These are phyloP conservation scores for Cryptococcus wingfieldii DNA, from an alignment of 1,284 basidiomycete genomes.

Conservation along the genomic window DNA sequence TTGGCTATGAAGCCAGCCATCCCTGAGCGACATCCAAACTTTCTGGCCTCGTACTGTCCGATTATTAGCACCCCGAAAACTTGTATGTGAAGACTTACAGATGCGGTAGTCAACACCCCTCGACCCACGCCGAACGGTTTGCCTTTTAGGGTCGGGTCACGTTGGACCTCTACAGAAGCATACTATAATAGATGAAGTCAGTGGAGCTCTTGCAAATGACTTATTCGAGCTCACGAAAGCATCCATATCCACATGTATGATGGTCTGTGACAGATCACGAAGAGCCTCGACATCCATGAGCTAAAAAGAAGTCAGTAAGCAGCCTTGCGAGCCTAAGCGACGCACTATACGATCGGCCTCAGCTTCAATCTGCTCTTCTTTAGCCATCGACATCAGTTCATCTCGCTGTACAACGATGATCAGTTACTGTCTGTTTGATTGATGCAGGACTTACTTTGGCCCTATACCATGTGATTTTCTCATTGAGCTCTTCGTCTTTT, in stretches of 20 bases:
- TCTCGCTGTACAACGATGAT: constrained; percentile 36
- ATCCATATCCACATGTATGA: constrained; percentile 53
- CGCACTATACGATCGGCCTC: constrained; percentile 45
- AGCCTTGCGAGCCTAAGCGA: not conserved
- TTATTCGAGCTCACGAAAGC: constrained; percentile 33
- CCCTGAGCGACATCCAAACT: constrained; percentile 79
- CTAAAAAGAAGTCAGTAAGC: constrained; percentile 47
- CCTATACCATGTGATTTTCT: constrained; percentile 45
- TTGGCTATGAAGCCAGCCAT: constrained; percentile 92
- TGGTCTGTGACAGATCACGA: constrained; percentile 73
- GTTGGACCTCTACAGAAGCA: constrained; percentile 58
- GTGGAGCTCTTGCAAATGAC: not conserved
- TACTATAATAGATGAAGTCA: constrained; percentile 25
- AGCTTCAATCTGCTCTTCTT: constrained; percentile 26
- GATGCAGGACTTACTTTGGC: constrained; percentile 27
- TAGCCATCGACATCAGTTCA: constrained; percentile 32
- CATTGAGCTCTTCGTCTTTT: constrained; percentile 45
- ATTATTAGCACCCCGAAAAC: not conserved
- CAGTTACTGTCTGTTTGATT: not conserved
- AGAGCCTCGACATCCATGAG: constrained; percentile 68
- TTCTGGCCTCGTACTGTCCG: constrained; percentile 78
- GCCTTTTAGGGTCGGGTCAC: constrained; percentile 70
- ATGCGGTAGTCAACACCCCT: constrained; percentile 75
- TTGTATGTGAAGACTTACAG: constrained; percentile 23
- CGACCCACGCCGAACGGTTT: constrained; percentile 78